phyloP scores from a whole-genome alignment of 2,329 filamentous ascomycete species.

The Penicillium brevicompactum region DNA sequence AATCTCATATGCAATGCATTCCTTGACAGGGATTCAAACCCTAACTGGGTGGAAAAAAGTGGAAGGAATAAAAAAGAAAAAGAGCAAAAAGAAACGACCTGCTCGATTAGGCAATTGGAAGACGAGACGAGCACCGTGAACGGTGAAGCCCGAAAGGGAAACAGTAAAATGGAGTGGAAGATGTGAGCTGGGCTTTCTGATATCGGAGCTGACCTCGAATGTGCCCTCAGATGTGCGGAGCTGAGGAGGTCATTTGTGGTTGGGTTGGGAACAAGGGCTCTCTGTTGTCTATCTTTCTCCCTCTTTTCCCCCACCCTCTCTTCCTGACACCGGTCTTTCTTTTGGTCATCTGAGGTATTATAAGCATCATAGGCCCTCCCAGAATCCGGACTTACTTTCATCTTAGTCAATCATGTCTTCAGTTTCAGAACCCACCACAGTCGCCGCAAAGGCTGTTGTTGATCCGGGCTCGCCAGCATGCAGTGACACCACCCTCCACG shows the following conservation, averaged over 20 bases:
- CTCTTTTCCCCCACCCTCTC: neutral
- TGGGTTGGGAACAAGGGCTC: slow-evolving; percentile 21
- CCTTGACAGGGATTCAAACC: neutral
- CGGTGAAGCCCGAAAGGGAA: slow-evolving; percentile 2
- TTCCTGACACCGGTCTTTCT: too few relatives aligned
- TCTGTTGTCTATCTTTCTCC: neutral
- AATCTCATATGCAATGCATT: slow-evolving; percentile 9
- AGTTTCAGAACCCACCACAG: slow-evolving; percentile 10
- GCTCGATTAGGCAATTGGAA: neutral
- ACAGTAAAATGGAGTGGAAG: slow-evolving; percentile 1
- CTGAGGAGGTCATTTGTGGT: slow-evolving; percentile 1
- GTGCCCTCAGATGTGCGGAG: slow-evolving; percentile 2
- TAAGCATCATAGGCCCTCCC: too few relatives aligned
- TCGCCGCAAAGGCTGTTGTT: slow-evolving; percentile 8
- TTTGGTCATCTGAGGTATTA: too few relatives aligned
- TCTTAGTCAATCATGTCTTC: slow-evolving; percentile 19
- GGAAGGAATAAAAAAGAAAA: neutral
- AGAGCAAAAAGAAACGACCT: neutral
- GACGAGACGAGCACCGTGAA: neutral
- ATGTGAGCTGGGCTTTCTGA: neutral
- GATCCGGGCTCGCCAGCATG: slow-evolving; percentile 5
- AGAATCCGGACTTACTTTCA: neutral
- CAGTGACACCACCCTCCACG: slow-evolving; percentile 24
- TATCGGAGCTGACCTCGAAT: neutral
- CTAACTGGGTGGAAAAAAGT: too few relatives aligned